Evolutionary conservation across 2,329 filamentous ascomycete species (phyloP), one percentile per base, ranked within the genome.

Genomic region (Herpotrichia juniperi): DNA sequence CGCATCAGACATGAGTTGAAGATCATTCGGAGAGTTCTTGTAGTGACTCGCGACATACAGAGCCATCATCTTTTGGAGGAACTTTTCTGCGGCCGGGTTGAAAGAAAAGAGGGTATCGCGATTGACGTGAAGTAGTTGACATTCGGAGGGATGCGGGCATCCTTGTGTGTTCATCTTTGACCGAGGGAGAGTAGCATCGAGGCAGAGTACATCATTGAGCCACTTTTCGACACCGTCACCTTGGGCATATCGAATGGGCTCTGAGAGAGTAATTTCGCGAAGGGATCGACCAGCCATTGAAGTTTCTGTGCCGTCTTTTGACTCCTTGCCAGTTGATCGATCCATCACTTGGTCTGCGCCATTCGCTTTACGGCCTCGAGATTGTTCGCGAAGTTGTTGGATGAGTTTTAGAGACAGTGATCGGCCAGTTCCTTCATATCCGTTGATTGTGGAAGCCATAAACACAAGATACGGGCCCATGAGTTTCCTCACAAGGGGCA

Each of bases 391-490:
- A 21, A 99, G 84, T 75, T 99, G 93, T 73, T 97, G 96, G 59
- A 99, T 97, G 60, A 99, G 82, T 78, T 99, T 99, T 48, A 99
- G 79, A 0, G 94, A 97, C 5, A 99, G 82, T 1, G 94, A 97
- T 51, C 94, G 87, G 34, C 94, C 94, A 6, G 94, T 99, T 50
- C 94, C 94, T 78, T 99, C 94, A 72, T 99, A 99, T 52, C 94
- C 94, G 70, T 97, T 97, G 78, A 99, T 97, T 1, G 94, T 99
- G 0, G 94, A 99, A 1, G 96, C 92, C 94, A 99, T 97, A 76
- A 99, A 99, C 8, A 97, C 92, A 31, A 99, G 81, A 74, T 99
- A 99, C 12, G 93, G 93, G 0, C 94, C 94, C 85, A 99, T 93
- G 34, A 99, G 81, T 76, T 97, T 97, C 63, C 89, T 84, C 7